These are phyloP conservation scores for Zygoascus sp. DNA, from an alignment of 1,139 yeast genomes.

Conservation along the genomic window DNA sequence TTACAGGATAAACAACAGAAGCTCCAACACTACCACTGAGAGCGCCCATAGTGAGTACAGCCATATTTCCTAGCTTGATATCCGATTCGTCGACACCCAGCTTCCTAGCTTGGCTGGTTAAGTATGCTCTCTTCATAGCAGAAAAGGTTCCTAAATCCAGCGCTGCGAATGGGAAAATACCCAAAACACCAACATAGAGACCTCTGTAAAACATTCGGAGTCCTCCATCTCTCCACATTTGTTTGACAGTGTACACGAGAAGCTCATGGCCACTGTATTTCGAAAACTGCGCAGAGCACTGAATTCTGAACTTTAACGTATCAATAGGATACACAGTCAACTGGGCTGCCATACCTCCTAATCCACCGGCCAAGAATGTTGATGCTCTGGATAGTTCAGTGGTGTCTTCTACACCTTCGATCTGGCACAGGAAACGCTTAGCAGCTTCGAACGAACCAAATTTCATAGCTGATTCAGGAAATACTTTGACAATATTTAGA, in stretches of 20 bases:
- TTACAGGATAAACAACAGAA: conserved; percentile 87
- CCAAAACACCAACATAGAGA: conserved; percentile 77
- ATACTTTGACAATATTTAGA: conserved; percentile 83
- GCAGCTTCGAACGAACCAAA: conserved; percentile 93
- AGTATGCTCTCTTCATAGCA: conserved; percentile 73
- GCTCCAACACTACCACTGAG: conserved; percentile 95
- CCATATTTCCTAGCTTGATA: conserved; percentile 68
- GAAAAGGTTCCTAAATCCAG: conserved; percentile 90
- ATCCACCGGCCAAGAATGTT: conserved; percentile 89
- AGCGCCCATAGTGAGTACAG: conserved; percentile 88
- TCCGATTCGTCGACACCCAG: conserved; percentile 54
- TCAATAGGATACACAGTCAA: conserved; percentile 94
- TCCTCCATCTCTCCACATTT: conserved; percentile 80
- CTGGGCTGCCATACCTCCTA: conserved; percentile 93
- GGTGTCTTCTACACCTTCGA: conserved; percentile 76
- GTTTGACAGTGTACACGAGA: conserved; percentile 61
- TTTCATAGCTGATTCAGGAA: conserved; percentile 96
- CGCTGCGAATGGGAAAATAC: conserved; percentile 97
- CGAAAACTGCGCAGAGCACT: conserved; percentile 34
- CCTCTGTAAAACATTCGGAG: conserved; percentile 78
- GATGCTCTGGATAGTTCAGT: conserved; percentile 67
- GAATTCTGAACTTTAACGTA: conserved; percentile 70
- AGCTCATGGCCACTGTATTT: conserved; percentile 55
- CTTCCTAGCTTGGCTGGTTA: conserved; percentile 55
- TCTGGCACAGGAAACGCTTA: conserved; percentile 63